These are phyloP conservation scores for Begonia fuchsioides DNA, from an alignment of 306 rosid genomes.

Conservation along the genomic window DNA sequence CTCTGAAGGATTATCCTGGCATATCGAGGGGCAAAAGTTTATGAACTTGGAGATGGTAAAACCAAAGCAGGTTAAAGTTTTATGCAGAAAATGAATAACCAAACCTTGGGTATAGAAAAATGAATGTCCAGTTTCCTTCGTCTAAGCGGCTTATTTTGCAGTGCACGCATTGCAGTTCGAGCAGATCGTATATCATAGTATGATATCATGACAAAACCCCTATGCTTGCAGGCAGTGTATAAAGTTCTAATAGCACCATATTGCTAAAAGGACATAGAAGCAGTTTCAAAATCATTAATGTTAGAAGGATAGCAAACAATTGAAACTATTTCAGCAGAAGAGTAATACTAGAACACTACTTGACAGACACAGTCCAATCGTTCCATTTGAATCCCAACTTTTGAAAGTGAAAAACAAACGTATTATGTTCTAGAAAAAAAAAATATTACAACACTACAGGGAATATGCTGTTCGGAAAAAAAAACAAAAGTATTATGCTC, in stretches of 20 bases:
- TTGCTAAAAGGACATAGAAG: slow-evolving; percentile 32
- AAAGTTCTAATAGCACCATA: slow-evolving; percentile 90
- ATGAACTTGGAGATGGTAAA: not conserved
- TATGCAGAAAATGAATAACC: slow-evolving; percentile 9
- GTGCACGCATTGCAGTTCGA: slow-evolving; percentile 86
- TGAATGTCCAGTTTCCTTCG: slow-evolving; percentile 93
- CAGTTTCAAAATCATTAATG: slow-evolving; percentile 6
- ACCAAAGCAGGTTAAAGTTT: slow-evolving; percentile 4
- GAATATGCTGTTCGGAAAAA: no score
- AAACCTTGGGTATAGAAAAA: slow-evolving; percentile 95
- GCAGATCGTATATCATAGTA: slow-evolving; percentile 91
- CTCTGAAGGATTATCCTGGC: slow-evolving; percentile 90
- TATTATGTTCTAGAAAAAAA: no score
- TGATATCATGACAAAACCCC: slow-evolving; percentile 97
- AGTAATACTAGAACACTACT: no score
- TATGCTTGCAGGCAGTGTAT: slow-evolving; percentile 93
- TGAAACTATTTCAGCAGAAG: not conserved
- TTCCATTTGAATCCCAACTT: not conserved
- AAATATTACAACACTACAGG: no score
- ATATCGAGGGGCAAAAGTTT: slow-evolving; percentile 11
- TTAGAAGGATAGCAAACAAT: slow-evolving; percentile 2
- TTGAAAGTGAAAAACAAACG: no score
- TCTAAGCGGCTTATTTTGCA: slow-evolving; percentile 86
- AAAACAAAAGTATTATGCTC: no score
- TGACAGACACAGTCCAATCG: not conserved